These are phyloP conservation scores for Aegilops longissima DNA, from an alignment of 176 grass and related monocot genomes.

Conservation along the genomic window DNA sequence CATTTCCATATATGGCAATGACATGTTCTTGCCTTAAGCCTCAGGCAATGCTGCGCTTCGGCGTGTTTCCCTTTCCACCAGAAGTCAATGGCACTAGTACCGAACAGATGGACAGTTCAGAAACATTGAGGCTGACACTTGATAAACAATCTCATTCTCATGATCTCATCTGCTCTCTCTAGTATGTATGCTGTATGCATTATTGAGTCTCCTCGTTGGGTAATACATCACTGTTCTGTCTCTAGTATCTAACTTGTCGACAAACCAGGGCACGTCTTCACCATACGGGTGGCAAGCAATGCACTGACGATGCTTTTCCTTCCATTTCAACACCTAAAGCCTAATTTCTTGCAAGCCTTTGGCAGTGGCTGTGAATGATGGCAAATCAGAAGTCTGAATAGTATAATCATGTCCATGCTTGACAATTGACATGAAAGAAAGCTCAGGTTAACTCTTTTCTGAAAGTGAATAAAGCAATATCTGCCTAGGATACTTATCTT, in stretches of 20 bases:
- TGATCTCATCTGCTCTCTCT: not conserved
- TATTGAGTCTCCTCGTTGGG: conserved; percentile 13
- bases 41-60: not conserved
- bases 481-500: conserved; percentile 49
- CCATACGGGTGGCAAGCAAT: not conserved
- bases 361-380: conserved; percentile 15
- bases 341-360: conserved; percentile 36
- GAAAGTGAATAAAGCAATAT: conserved; percentile 46
- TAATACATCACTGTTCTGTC: conserved; percentile 1
- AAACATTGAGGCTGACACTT: conserved; percentile 10
- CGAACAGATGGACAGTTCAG: conserved; percentile 21
- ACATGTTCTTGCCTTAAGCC: not conserved
- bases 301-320: not conserved
- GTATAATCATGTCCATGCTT: conserved; percentile 19
- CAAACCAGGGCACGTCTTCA: not conserved
- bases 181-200: not conserved
- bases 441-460: conserved; percentile 30
- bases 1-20: conserved; percentile 3
- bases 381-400: conserved; percentile 24
- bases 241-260: conserved; percentile 15
- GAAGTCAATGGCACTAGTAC: conserved; percentile 14
- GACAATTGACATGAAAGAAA: conserved; percentile 64
- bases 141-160: not conserved
- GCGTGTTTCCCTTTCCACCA: not conserved
- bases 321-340: conserved; percentile 24